Evolutionary conservation across 257 asterid genomes (phyloP).

Genomic region (Linderniella brevidens): DNA sequence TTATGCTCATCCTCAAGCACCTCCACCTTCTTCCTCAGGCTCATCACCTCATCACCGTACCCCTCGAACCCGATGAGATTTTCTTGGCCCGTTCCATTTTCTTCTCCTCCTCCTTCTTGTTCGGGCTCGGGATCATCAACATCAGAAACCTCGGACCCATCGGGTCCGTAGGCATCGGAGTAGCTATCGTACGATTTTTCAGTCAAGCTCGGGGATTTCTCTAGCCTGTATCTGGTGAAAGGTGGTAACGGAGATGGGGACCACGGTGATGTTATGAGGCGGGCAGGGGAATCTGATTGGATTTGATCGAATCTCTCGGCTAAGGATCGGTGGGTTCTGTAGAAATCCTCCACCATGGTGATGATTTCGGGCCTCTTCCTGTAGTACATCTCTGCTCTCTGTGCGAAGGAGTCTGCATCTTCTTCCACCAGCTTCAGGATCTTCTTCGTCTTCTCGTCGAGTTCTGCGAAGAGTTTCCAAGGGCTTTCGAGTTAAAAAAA

Average conservation of each 20-base stretch:
- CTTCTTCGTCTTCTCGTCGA: conserved; percentile 46
- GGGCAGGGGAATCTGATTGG: conserved; percentile 40
- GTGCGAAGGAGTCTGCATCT: conserved; percentile 82
- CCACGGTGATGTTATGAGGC: conserved; percentile 32
- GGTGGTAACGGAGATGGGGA: conserved; percentile 35
- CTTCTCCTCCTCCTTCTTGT: conserved; percentile 16
- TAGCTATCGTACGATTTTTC: conserved; percentile 58
- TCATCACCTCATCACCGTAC: too few relatives aligned
- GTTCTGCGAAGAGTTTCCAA: conserved; percentile 21
- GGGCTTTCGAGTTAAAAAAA: background rate
- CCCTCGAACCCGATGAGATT: conserved; percentile 12
- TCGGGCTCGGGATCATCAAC: conserved; percentile 69
- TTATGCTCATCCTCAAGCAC: conserved; percentile 36
- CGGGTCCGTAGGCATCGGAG: conserved; percentile 55
- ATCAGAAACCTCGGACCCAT: conserved; percentile 50
- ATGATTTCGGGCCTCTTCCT: conserved; percentile 74
- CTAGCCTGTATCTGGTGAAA: conserved; percentile 29
- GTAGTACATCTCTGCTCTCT: conserved; percentile 87
- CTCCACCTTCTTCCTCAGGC: conserved; percentile 38
- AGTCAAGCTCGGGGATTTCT: conserved; percentile 27
- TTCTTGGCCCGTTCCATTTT: conserved; percentile 13
- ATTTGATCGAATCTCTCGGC: conserved; percentile 60
- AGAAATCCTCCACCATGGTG: conserved; percentile 63
- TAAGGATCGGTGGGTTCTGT: conserved; percentile 54
- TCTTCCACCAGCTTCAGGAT: conserved; percentile 65